These are phyloP conservation scores for Cyathus striatus DNA, from an alignment of 768 basidiomycete genomes.

Conservation along the genomic window DNA sequence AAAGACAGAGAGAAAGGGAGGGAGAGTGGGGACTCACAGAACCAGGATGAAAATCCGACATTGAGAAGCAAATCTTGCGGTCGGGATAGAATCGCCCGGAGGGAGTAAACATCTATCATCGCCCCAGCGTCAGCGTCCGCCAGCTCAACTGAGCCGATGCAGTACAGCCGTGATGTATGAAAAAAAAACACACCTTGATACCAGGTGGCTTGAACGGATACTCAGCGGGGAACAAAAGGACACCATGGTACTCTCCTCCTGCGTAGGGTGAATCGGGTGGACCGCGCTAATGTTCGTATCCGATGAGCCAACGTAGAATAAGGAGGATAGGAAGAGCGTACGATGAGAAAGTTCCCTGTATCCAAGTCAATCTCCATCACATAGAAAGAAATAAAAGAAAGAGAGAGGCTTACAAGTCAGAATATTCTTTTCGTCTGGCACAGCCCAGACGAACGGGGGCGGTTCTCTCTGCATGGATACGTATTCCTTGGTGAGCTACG, in stretches of 20 bases:
- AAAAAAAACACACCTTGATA: conserved; percentile 65
- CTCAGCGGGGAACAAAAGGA: conserved; percentile 88
- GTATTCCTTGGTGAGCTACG: conserved; percentile 82
- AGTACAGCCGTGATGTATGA: neutral
- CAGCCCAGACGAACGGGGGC: conserved; percentile 94
- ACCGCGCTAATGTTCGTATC: conserved; percentile 56
- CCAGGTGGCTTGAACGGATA: conserved; percentile 97
- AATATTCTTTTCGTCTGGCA: conserved; percentile 97
- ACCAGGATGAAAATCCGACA: conserved; percentile 94
- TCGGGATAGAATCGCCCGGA: conserved; percentile 88
- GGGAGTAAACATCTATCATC: conserved; percentile 94
- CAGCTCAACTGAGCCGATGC: conserved; percentile 5
- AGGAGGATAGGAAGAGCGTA: conserved; percentile 29
- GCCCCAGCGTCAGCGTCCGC: conserved; percentile 3
- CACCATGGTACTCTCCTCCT: conserved; percentile 92
- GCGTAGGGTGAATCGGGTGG: conserved; percentile 89
- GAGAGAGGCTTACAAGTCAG: conserved; percentile 85
- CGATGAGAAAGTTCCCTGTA: conserved; percentile 93
- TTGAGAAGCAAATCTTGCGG: conserved; percentile 96
- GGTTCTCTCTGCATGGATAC: conserved; percentile 88
- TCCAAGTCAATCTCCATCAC: neutral
- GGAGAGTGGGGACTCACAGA: conserved; percentile 46
- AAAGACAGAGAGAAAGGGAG: conserved; percentile 1
- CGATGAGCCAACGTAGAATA: conserved; percentile 4
- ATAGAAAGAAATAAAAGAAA: too few relatives aligned